Base-by-base conservation (phyloP, 148 eudicot genomes). In the Rhododendron ovatum region DNA sequence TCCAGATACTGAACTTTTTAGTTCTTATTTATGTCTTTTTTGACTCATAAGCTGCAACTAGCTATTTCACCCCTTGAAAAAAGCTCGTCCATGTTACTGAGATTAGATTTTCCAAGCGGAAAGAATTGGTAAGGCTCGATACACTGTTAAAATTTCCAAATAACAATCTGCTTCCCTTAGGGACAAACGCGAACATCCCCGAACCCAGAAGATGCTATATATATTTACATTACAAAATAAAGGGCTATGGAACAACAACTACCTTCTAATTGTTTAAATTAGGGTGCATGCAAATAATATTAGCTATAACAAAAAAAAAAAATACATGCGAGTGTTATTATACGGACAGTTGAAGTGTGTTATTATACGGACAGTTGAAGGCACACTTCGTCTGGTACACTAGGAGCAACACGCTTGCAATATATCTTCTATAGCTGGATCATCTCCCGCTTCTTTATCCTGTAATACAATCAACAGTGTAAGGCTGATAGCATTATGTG, bases 381-480 rank as follows among this genome's bases (percentile, higher is more conserved):
- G 47, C n/a, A 84, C 20, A 67, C 41, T 71, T 13, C 47, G 24
- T 77, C 26, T 33, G 55, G 22, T 28, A 59, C 88, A 85, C 86
- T 77, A 84, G 24, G 84, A 59, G 89, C 98, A 94, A 75, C 98
- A 96, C 78, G 94, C 98, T 84, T 89, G 89, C 63, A 96, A 77
- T 67, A 94, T 86, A 39, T 93, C 94, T 90, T 94, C 94, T 73
- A 96, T 91, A 51, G 94, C 94, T 26, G 98, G 98, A 91, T 96
- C 98, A 91, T 96, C 98, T 50, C 98, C 98, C 2, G 98, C 98
- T 89, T 96, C 98, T 93, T 92, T 92, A 82, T 96, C 98, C 98
- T 95, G 87, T 75, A 30, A 88, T 26, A 61, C 57, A 51, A 80
- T 55, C 78, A 73, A 77, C 43, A 84, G 22, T 1, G 41, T 28